A percentile compares a stretch with the other conserved stretches of the same genome.
Conservation (phyloP, 108 stramenopile species). For the Epipyxis sp. region DNA sequence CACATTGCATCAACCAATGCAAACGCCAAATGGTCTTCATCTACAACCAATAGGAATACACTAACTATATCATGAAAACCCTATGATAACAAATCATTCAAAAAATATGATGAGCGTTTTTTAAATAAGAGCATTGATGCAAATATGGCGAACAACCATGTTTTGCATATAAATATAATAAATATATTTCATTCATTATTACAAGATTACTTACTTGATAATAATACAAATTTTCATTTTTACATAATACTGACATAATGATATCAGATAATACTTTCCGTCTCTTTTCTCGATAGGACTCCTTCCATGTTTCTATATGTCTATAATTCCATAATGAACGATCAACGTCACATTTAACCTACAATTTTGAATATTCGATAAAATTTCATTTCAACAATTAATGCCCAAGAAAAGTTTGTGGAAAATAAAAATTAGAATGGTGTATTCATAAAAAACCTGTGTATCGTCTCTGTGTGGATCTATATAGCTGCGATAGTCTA, state of each 20-base stretch:
- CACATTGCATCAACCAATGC: background rate
- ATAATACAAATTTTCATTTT: background rate
- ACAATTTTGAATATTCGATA: too few relatives aligned
- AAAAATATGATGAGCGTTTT: background rate
- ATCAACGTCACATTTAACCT: slow-evolving; percentile 10
- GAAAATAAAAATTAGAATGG: too few relatives aligned
- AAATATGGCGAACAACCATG: too few relatives aligned
- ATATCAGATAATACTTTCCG: slow-evolving; percentile 19
- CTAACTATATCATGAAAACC: slow-evolving; percentile 28
- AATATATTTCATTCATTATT: too few relatives aligned
- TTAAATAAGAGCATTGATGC: background rate
- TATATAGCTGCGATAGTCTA: background rate
- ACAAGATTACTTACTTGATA: too few relatives aligned
- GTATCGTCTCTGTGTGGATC: background rate
- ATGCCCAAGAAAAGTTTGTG: too few relatives aligned
- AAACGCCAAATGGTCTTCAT: slow-evolving; percentile 17
- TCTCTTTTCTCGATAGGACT: background rate
- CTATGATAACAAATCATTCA: background rate
- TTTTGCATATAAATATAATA: too few relatives aligned
- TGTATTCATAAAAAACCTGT: too few relatives aligned
- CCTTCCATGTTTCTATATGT: background rate
- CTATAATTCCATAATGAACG: slow-evolving; percentile 4
- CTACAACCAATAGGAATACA: background rate
- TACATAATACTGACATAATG: background rate
- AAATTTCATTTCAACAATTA: too few relatives aligned